A percentile compares a stretch with the other conserved stretches of the same genome.
Evolutionary conservation across 2,329 filamentous ascomycete genomes (phyloP).

Genomic region (Colletotrichum sp.): DNA sequence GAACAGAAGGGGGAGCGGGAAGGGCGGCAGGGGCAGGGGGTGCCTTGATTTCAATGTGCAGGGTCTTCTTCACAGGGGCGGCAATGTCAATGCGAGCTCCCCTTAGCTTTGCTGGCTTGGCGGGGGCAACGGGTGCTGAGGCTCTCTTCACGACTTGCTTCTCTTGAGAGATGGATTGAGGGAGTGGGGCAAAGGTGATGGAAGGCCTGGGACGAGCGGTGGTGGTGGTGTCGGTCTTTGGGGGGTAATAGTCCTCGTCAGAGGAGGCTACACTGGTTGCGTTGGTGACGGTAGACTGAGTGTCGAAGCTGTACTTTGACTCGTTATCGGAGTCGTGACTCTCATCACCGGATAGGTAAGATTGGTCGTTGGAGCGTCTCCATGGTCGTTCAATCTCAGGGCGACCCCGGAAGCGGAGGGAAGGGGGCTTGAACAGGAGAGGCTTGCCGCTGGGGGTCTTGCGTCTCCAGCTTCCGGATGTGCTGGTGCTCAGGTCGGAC

Average conservation of each 20-base stretch:
- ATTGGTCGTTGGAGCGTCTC: not conserved
- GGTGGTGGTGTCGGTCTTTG: not conserved
- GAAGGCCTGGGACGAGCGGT: not conserved
- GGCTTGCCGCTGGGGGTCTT: constrained; percentile 3
- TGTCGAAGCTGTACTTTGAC: constrained; percentile 20
- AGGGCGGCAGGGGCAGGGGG: constrained; percentile 7
- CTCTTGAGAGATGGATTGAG: not conserved
- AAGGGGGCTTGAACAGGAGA: constrained; percentile 19
- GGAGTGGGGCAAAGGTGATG: not conserved
- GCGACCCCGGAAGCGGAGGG: constrained; percentile 12
- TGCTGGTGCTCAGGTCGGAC: constrained; percentile 10
- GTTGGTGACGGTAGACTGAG: constrained; percentile 12
- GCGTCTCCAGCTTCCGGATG: constrained; percentile 4
- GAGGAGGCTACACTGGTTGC: constrained; percentile 21
- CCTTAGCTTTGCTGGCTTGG: constrained; percentile 16
- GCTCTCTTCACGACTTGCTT: not conserved
- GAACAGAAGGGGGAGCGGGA: constrained; percentile 1
- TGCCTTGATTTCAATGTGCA: not conserved
- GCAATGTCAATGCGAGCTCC: constrained; percentile 11
- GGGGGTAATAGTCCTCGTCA: not conserved
- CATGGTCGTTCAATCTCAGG: constrained; percentile 14
- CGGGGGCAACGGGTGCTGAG: not conserved
- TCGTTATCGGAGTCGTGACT: constrained; percentile 19
- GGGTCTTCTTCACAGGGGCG: not conserved
- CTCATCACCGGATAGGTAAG: constrained; percentile 18